Base-by-base conservation (phyloP, 163 green algal species). In the Chlorella variabilis region DNA sequence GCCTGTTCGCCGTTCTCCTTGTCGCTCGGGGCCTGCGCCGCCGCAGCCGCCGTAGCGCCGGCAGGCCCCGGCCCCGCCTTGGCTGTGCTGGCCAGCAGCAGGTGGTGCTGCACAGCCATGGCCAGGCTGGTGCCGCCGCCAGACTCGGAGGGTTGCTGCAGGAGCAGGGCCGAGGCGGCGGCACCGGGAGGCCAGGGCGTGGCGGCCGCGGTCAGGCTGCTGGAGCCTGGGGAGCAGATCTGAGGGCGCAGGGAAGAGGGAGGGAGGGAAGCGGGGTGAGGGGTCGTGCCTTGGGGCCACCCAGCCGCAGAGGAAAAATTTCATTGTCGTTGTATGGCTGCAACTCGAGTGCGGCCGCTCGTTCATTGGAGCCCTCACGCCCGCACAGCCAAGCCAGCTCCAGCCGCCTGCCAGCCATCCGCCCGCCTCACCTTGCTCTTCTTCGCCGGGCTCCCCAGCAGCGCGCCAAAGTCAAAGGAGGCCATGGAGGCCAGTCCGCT, bases 391-490 rank as follows among this genome's bases (percentile, higher is more conserved):
- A 18, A 39, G n/a, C 59, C 6, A 20, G 29, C n/a, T 25, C 25
- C n/a, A 20, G 29, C n/a, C 23, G 59, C 25, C 25, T 41, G 59
- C 15, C 11, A 54, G 45, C 45, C 15, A 15, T 54, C 45, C 45
- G n/a, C 25, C n/a, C 29, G n/a, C 25, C 59, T 25, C 59, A 81
- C 76, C 76, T 75, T 76, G 33, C n/a, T 71, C 51, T 83, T 83
- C 66, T 83, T 83, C 36, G 66, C 51, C 17, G 77, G 66, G 77
- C 65, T 83, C 33, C 77, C 77, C 33, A 83, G 27, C 23, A 80
- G 27, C 48, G 58, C 34, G 2, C 62, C 66, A 38, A 83, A 77
- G n/a, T 83, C 77, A 38, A 83, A 75, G 13, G 59, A 67, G 7
- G 49, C 29, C 2, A 56, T n/a, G 20, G 41, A 41, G 11, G 49